Evolutionary conservation across 2,329 filamentous ascomycete genomes (phyloP), one percentile per base, ranked within the genome.

Genomic region (Endothia cerciana): DNA sequence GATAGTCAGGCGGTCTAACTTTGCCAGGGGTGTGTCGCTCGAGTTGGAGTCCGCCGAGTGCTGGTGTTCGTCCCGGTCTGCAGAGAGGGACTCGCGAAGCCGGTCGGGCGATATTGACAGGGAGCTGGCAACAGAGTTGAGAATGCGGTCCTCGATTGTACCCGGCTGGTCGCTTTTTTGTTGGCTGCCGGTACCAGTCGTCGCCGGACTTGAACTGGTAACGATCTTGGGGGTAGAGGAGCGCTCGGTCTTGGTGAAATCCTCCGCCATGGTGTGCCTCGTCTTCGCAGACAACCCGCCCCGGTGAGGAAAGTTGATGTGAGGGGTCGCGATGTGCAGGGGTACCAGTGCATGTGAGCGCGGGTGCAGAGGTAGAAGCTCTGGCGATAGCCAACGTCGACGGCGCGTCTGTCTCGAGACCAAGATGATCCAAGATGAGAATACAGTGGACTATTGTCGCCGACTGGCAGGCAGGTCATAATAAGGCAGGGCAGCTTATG

Each of bases 121-220:
- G 28, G 64, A 68, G 60, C 43, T 68, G 10, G 66, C 66, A 30
- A 66, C 51, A 30, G 66, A 68, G 33, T 49, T 47, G 8, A 66
- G 38, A n/a, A 68, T 68, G n/a, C 58, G 66, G 30, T 68, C 63
- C 60, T 68, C 56, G 25, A 66, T 49, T 10, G 66, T 68, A 41
- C 45, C 60, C 6, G 66, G 66, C 43, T 64, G 66, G 45, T 38
- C 13, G 15, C 36, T 53, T 28, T 49, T 41, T 22, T 56, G 51
- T 53, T 57, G 51, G 38, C 56, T 63, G 53, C 17, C 45, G 28
- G 6, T 62, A 58, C 36, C 51, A 53, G 53, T 22, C 25, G 62
- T n/a, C n/a, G 45, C 4, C n/a, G 38, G 25, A 3, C 15, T n/a
- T 15, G 64, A 61, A 19, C 19, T 43, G 22, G 64, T 63, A 30